Evolutionary conservation across 495 filamentous ascomycete genomes (phyloP), one percentile per base, ranked within the genome.

Genomic region (Aspergillus asperescens): DNA sequence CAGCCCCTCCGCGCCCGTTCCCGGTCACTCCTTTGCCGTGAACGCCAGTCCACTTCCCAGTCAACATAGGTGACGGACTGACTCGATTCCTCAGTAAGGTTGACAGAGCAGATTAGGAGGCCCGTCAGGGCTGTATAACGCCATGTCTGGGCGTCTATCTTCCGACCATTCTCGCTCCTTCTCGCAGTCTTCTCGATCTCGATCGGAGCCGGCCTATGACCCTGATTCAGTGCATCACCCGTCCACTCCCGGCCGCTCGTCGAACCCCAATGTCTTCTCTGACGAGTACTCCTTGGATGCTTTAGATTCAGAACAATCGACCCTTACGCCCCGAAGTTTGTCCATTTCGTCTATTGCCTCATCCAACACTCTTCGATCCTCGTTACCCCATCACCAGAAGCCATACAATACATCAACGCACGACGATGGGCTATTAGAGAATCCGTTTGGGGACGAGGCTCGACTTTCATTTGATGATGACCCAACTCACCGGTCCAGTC

Each of bases 261-360:
- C 68, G 25, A 76, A 77, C 44, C 73, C 74, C 31, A 76, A 77
- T 63, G 71, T 77, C 32, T 80, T 80, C 60, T 73, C 76, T 38
- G 77, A 80, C 58, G 76, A 78, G 41, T 77, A 75, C 57, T 73
- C 77, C 3, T 56, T 78, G 59, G 71, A 78, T 54, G 60, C 70
- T 16, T 59, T 75, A 40, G 63, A 74, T 45, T 50, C 65, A 32
- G 68, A 72, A 41, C 62, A 66, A 38, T 62, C 65, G 32, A 63
- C 62, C 27, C 62, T 67, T 38, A 62, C 64, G 19, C 59, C 62
- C 32, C 63, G 50, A 52, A 68, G 65, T 55, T 63, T 67, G 8
- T 66, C 62, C 16, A 46, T 62, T 23, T 60, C 64, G 31, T 72
- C 71, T 18, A 61, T 66, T 48, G 59, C 63, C 41, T 68, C 69